Evolutionary conservation across 352 stramenopile genomes (phyloP).

Genomic region (Globisporangium mamillatum): DNA sequence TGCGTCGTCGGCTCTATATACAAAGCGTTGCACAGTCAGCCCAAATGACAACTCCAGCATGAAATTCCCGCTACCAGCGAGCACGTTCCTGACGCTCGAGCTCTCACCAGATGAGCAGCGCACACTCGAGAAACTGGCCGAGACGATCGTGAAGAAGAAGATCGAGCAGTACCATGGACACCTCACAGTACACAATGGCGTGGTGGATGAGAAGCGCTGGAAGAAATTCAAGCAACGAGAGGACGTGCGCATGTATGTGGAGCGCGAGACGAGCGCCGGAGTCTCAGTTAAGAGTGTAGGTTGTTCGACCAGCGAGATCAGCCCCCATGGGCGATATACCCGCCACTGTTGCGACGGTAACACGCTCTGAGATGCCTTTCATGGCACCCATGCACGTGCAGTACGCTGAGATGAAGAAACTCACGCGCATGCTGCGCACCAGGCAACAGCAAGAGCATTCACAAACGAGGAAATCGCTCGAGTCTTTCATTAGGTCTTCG

Average conservation of each 20-base stretch:
- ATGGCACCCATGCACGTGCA: no score
- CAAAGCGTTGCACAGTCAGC: no score
- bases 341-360: no score
- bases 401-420: no score
- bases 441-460: no score
- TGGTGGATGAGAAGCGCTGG: conserved; percentile 37
- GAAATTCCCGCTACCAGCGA: conserved; percentile 4
- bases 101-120: background rate
- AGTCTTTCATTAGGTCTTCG: no score
- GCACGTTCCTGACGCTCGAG: conserved; percentile 4
- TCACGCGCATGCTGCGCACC: no score
- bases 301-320: background rate
- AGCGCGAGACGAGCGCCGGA: background rate
- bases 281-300: background rate
- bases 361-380: no score
- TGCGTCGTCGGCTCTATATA: no score
- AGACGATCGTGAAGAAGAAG: conserved; percentile 3
- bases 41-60: no score
- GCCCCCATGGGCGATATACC: no score
- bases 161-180: conserved; percentile 1
- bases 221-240: conserved; percentile 19
- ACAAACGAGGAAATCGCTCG: no score
- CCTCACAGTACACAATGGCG: conserved; percentile 22
- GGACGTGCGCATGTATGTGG: background rate
- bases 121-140: background rate